Base-by-base conservation (phyloP, 139 green algal species). In the Pseudopediastrum boryanum region DNA sequence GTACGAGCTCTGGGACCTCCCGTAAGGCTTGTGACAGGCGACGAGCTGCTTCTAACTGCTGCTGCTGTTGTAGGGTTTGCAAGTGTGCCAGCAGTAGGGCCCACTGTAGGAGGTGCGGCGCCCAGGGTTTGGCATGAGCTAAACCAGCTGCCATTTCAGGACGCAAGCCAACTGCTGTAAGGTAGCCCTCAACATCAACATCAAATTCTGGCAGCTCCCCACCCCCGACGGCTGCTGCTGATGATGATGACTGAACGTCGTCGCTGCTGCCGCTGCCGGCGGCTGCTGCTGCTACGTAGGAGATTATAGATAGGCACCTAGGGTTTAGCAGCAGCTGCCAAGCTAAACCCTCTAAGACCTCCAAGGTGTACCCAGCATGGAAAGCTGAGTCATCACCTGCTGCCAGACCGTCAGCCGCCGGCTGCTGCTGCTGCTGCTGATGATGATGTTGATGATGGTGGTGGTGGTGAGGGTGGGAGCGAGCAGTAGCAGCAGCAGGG, bases 1-100 rank as follows among this genome's bases (percentile, higher is more conserved):
- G 50, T 10, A 87, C 67, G 2, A 88, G 44, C n/a, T 83, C 67
- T 0, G 83, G 63, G 3, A 82, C 61, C 33, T 86, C 74, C 10
- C 72, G 27, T 25, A 89, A 48, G 0, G 78, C 71, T 19, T 70
- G 41, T 16, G 72, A 50, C 31, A 89, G 65, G 36, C 67, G 48
- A 38, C 51, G 31, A 9, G 31, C 44, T 43, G 2, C 64, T 39
- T 33, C 42, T 63, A 33, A 10, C 10, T 31, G 31, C 3, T 73
- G 16, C 58, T 79, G 63, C 51, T 50, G 80, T 39, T 52, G 70
- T 39, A n/a, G n/a, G n/a, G 3, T 67, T 8, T 1, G 71, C 48
- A 23, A 86, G 59, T 91, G 84, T 0, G 76, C 56, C 42, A 91
- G 82, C 71, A 91, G 82, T 68, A 91, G 82, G 43, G 76, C 41